phyloP scores from a whole-genome alignment of 192 early-diverging fungal species.

The Lobulomyces angularis region DNA sequence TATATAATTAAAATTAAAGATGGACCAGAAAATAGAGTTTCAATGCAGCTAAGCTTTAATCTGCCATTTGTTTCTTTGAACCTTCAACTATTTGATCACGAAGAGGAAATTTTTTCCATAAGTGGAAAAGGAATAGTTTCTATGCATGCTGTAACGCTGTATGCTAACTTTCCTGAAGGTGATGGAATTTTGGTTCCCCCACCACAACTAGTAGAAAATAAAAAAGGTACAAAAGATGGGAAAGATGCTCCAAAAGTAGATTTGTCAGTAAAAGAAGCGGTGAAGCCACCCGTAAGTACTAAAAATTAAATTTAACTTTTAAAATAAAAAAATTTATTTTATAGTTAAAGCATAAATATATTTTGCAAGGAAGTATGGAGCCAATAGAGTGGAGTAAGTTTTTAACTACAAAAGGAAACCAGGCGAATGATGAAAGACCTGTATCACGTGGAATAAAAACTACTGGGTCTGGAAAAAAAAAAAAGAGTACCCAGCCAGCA shows the following conservation, averaged over 20 bases:
- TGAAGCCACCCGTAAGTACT: constrained; percentile 6
- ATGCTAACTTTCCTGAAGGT: too few relatives aligned
- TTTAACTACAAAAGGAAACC: constrained; percentile 6
- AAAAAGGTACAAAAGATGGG: constrained; percentile 29
- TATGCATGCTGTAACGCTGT: constrained; percentile 18
- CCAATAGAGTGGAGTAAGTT: constrained; percentile 9
- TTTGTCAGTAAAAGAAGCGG: constrained; percentile 6
- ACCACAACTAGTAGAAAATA: constrained; percentile 1
- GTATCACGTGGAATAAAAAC: constrained; percentile 2
- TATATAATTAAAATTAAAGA: constrained; percentile 38
- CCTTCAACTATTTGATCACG: constrained; percentile 42
- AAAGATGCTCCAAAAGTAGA: constrained; percentile 8
- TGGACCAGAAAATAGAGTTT: constrained; percentile 22
- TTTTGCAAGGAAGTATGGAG: constrained; percentile 31
- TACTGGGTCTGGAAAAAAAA: constrained; percentile 5
- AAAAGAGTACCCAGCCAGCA: neutral
- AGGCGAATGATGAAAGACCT: constrained; percentile 6
- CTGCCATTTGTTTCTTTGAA: constrained; percentile 20
- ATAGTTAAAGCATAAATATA: constrained; percentile 32
- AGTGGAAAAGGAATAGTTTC: constrained; percentile 29
- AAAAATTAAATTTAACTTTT: constrained; percentile 12
- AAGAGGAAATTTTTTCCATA: constrained; percentile 24
- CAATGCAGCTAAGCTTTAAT: constrained; percentile 35
- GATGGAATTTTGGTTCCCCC: neutral
- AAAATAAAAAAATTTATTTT: constrained; percentile 3